A percentile compares a stretch with the other conserved stretches of the same genome.
Evolutionary conservation across 1,284 basidiomycete genomes (phyloP).

Genomic region (Vanrija sp.): DNA sequence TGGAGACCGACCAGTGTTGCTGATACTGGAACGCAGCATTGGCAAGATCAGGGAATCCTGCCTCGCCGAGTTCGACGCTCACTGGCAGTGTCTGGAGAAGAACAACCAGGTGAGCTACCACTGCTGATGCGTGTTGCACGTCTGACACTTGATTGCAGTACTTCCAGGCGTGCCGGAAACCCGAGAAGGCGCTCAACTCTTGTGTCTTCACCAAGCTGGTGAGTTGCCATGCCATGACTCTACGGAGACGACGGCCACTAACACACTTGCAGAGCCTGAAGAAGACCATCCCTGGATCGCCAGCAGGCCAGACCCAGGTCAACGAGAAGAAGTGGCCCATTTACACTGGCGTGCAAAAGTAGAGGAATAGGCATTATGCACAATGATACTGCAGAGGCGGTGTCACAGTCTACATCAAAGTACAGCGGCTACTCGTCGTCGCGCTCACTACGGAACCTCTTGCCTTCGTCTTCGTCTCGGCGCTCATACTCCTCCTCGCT

Average conservation of each 20-base stretch:
- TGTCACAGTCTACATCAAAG: background rate
- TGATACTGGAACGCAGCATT: slow-evolving; percentile 57
- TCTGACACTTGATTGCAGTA: slow-evolving; percentile 57
- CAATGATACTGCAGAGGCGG: too few species aligned
- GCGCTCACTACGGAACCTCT: slow-evolving; percentile 39
- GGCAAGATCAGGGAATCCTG: slow-evolving; percentile 91
- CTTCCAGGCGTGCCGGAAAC: slow-evolving; percentile 84
- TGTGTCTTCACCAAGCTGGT: slow-evolving; percentile 95
- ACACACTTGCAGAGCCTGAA: slow-evolving; percentile 57
- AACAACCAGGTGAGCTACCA: slow-evolving; percentile 79
- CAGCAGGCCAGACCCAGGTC: slow-evolving; percentile 76
- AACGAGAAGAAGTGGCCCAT: slow-evolving; percentile 86
- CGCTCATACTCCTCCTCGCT: slow-evolving; percentile 26
- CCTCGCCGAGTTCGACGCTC: slow-evolving; percentile 78
- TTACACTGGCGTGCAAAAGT: slow-evolving; percentile 71
- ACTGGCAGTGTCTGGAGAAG: slow-evolving; percentile 92
- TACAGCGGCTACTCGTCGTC: slow-evolving; percentile 31
- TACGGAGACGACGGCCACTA: slow-evolving; percentile 52
- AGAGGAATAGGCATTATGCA: slow-evolving; percentile 26
- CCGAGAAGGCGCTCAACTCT: slow-evolving; percentile 82
- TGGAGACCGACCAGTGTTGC: background rate
- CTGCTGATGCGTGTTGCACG: background rate
- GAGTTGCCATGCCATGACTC: slow-evolving; percentile 32
- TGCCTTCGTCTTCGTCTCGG: slow-evolving; percentile 34
- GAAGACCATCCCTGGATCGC: slow-evolving; percentile 89